Evolutionary conservation across 495 filamentous ascomycete genomes (phyloP).

Genomic region (Xylaria acuta): DNA sequence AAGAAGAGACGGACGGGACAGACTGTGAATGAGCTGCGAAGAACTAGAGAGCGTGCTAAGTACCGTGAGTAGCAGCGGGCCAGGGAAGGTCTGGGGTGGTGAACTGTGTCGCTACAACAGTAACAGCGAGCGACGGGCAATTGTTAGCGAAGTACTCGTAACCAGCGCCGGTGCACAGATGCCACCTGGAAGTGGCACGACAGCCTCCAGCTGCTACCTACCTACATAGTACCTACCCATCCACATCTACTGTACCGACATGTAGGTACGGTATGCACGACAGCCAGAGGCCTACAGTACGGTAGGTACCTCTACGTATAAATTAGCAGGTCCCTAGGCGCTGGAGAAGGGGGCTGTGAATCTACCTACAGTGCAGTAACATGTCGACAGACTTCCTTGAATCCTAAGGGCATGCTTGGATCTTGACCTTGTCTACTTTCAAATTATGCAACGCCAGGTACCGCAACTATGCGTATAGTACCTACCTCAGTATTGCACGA

Average conservation of each 20-base stretch:
- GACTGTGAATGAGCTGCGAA: constrained; percentile 17
- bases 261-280: no score
- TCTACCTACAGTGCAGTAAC: neutral
- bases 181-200: neutral
- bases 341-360: constrained; percentile 7
- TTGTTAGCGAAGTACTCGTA: constrained; percentile 21
- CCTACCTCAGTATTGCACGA: neutral
- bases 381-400: neutral
- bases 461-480: neutral
- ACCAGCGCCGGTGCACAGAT: neutral
- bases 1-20: constrained; percentile 23
- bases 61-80: neutral
- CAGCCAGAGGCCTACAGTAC: neutral
- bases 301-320: neutral
- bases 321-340: neutral
- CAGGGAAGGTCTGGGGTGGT: constrained; percentile 10
- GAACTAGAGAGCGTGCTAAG: constrained; percentile 14
- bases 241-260: no score
- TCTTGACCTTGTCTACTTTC: neutral
- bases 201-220: neutral
- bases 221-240: no score
- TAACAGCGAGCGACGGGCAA: constrained; percentile 7
- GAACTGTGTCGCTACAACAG: constrained; percentile 7
- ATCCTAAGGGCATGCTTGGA: no score
- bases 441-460: constrained; percentile 14